These are phyloP conservation scores for Candida berthetii DNA, from an alignment of 805 yeast species.

Conservation along the genomic window DNA sequence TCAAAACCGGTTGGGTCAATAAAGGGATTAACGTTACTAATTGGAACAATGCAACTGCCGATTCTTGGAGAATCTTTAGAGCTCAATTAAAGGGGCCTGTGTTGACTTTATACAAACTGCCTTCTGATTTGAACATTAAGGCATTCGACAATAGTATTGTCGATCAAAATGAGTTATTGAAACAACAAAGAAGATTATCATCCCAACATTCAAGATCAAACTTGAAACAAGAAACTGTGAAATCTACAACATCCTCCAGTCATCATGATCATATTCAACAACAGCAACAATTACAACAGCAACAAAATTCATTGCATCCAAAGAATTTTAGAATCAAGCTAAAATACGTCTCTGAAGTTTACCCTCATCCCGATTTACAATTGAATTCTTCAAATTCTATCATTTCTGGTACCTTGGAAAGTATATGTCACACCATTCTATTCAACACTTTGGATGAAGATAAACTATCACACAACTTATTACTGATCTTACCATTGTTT, in stretches of 20 bases:
- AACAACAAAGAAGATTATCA: conserved; percentile 19
- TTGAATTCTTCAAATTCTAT: conserved; percentile 43
- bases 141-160: conserved; percentile 23
- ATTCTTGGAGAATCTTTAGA: conserved; percentile 39
- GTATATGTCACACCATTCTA: conserved; percentile 69
- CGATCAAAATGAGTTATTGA: not conserved
- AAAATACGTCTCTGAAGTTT: conserved; percentile 32
- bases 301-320: not conserved
- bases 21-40: conserved; percentile 29
- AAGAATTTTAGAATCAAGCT: conserved; percentile 12
- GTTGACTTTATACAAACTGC: conserved; percentile 56
- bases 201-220: conserved; percentile 15
- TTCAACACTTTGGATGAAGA: conserved; percentile 40
- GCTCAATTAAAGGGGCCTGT: conserved; percentile 69
- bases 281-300: not conserved
- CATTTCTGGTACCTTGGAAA: conserved; percentile 56
- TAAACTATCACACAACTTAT: conserved; percentile 33
- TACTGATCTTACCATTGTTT: conserved; percentile 49
- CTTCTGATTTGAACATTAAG: conserved; percentile 38
- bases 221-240: conserved; percentile 5
- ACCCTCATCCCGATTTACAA: conserved; percentile 59
- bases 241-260: not conserved
- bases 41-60: conserved; percentile 14
- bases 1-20: conserved; percentile 60
- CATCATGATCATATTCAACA: not conserved